Evolutionary conservation across 2,329 filamentous ascomycete genomes (phyloP).

Genomic region (Sphaerulina musiva): DNA sequence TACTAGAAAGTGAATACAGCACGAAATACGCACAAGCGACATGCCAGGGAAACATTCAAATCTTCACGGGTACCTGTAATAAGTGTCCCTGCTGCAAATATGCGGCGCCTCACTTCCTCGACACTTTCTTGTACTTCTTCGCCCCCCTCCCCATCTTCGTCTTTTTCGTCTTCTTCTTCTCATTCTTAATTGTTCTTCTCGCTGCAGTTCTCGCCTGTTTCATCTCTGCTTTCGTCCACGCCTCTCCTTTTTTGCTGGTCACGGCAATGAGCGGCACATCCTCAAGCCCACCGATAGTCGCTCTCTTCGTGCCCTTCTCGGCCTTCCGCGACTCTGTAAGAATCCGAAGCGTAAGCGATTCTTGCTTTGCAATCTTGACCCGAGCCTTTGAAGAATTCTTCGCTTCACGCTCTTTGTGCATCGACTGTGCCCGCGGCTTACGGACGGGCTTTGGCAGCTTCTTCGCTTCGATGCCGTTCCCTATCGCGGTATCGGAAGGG

Average conservation of each 20-base stretch:
- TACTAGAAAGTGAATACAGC: too few species aligned
- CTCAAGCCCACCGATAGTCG: conserved; percentile 11
- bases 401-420: conserved; percentile 13
- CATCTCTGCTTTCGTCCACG: conserved; percentile 16
- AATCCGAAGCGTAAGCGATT: conserved; percentile 10
- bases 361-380: conserved; percentile 12
- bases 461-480: conserved; percentile 18
- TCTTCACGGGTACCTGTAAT: too few species aligned
- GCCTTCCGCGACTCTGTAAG: conserved; percentile 11
- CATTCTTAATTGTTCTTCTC: conserved; percentile 15
- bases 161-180: conserved; percentile 13
- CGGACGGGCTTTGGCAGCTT: conserved; percentile 20
- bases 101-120: neutral
- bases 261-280: conserved; percentile 15
- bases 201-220: conserved; percentile 16
- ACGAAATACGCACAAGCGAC: too few species aligned
- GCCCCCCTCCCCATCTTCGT: neutral
- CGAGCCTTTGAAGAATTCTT: conserved; percentile 1
- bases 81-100: too few species aligned
- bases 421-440: conserved; percentile 18
- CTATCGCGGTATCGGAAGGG: conserved; percentile 18
- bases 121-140: neutral
- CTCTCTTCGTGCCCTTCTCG: conserved; percentile 2
- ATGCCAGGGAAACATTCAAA: too few species aligned
- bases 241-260: neutral